Evolutionary conservation across 2,329 filamentous ascomycete genomes (phyloP).

Genomic region (Colletotrichum higginsianum): DNA sequence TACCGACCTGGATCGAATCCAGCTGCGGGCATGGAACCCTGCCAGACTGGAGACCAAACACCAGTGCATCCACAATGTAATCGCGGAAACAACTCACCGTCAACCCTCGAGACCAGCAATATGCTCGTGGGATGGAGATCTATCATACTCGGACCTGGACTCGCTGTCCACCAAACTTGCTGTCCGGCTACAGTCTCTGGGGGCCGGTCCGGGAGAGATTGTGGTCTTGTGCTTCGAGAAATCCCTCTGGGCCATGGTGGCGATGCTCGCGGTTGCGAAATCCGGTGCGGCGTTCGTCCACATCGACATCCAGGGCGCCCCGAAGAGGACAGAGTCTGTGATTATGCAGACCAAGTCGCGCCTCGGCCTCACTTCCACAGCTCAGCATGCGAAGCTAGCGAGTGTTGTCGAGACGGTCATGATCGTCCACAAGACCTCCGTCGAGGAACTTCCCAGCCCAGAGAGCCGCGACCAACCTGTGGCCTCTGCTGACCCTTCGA

Average conservation of each 20-base stretch:
- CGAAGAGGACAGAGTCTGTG: constrained; percentile 23
- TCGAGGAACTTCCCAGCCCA: background rate
- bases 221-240: constrained; percentile 51
- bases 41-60: constrained; percentile 21
- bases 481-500: background rate
- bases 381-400: constrained; percentile 5
- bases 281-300: constrained; percentile 51
- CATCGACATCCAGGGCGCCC: constrained; percentile 45
- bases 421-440: constrained; percentile 1
- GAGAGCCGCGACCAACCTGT: too few species aligned
- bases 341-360: constrained; percentile 22
- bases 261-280: constrained; percentile 51
- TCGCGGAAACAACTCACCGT: background rate
- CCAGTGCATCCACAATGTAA: constrained; percentile 31
- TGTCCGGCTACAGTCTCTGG: constrained; percentile 31
- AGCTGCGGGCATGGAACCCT: constrained; percentile 21
- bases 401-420: constrained; percentile 4
- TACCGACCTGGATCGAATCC: constrained; percentile 10
- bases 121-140: constrained; percentile 45
- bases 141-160: constrained; percentile 45
- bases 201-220: constrained; percentile 43
- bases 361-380: constrained; percentile 13
- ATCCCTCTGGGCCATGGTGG: constrained; percentile 47
- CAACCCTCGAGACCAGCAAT: constrained; percentile 33
- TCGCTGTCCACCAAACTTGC: constrained; percentile 42